phyloP scores from a whole-genome alignment of 805 yeast genomes.

The Candida wancherniae region DNA sequence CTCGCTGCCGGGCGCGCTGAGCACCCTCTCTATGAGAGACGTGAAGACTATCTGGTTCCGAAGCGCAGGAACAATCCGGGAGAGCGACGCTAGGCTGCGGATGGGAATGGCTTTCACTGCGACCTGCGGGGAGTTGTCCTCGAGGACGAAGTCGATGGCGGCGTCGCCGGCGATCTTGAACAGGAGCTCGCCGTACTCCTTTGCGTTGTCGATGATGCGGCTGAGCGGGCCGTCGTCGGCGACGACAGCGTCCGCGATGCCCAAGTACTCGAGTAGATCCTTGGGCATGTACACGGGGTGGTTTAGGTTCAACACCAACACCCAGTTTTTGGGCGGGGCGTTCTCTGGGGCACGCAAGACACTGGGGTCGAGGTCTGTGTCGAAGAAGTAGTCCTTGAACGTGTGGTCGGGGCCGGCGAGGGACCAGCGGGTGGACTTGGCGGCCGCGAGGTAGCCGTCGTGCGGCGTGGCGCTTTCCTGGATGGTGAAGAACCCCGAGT shows the following conservation, averaged over 20 bases:
- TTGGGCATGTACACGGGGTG: constrained; percentile 25
- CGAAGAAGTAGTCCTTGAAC: constrained; percentile 17
- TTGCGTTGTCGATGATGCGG: not conserved
- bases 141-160: constrained; percentile 5
- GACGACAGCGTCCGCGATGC: constrained; percentile 12
- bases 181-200: constrained; percentile 3
- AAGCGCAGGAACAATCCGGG: constrained; percentile 23
- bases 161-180: constrained; percentile 1
- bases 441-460: constrained; percentile 21
- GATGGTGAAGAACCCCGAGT: constrained; percentile 22
- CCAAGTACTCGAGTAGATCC: constrained; percentile 28
- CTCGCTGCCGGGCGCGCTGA: constrained; percentile 2
- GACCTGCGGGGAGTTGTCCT: constrained; percentile 16
- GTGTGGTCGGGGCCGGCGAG: constrained; percentile 7
- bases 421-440: constrained; percentile 21
- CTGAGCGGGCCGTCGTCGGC: constrained; percentile 1
- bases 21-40: constrained; percentile 11
- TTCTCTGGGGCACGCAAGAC: constrained; percentile 1
- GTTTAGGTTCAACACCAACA: constrained; percentile 22
- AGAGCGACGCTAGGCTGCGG: constrained; percentile 21
- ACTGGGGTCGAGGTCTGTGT: constrained; percentile 11
- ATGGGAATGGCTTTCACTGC: constrained; percentile 22
- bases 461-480: constrained; percentile 9
- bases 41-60: constrained; percentile 29
- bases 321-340: constrained; percentile 18